These are phyloP conservation scores for Williopsis jadinii DNA, from an alignment of 1,139 yeast species.

Conservation along the genomic window DNA sequence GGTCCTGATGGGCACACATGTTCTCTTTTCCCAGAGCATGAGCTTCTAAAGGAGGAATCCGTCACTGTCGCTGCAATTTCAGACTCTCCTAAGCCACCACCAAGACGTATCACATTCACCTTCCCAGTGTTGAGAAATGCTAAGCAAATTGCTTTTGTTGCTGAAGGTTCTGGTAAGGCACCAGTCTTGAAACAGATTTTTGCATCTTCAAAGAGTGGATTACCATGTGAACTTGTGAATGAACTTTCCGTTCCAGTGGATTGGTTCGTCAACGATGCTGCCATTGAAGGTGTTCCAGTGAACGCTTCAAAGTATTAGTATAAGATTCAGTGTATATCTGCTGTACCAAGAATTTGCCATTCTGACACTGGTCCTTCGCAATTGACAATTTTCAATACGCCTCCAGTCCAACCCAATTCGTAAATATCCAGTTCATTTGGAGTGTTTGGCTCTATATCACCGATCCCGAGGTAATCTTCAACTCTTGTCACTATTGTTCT, in stretches of 20 bases:
- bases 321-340: constrained; percentile 28
- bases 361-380: constrained; percentile 73
- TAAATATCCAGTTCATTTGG: constrained; percentile 30
- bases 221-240: constrained; percentile 77
- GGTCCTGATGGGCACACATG: constrained; percentile 99
- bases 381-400: constrained; percentile 59
- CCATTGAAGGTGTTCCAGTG: constrained; percentile 58
- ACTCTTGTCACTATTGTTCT: constrained; percentile 64
- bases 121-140: constrained; percentile 89
- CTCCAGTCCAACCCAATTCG: constrained; percentile 54
- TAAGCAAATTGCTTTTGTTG: constrained; percentile 63
- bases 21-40: constrained; percentile 72
- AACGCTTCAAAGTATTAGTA: constrained; percentile 35
- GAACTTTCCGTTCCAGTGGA: constrained; percentile 39
- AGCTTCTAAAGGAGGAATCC: constrained; percentile 69
- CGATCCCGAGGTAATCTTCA: constrained; percentile 56
- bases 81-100: constrained; percentile 93
- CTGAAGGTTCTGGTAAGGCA: constrained; percentile 87
- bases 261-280: constrained; percentile 80
- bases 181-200: constrained; percentile 65
- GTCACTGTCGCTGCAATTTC: constrained; percentile 89
- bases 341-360: constrained; percentile 65
- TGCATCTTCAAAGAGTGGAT: constrained; percentile 38
- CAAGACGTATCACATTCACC: constrained; percentile 84
- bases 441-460: constrained; percentile 30